A percentile compares a stretch with the other conserved stretches of the same genome.
phyloP scores from a whole-genome alignment of 345 rosid species.

The Pelargonium nanum region DNA sequence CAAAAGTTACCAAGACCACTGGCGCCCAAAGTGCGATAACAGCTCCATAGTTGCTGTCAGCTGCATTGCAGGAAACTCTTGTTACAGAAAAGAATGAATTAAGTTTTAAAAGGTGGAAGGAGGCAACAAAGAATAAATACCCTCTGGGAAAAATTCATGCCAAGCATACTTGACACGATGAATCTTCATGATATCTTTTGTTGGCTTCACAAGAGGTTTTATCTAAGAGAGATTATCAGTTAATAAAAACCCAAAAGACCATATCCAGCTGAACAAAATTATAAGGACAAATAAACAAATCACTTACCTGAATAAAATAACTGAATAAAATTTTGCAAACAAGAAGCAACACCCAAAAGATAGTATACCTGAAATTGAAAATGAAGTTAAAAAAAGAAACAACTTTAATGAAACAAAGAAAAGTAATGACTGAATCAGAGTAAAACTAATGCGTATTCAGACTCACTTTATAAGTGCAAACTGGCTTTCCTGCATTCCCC shows the following conservation, averaged over 20 bases:
- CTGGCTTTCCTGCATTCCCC: conserved; percentile 99
- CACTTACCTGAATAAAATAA: conserved; percentile 69
- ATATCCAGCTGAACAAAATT: not conserved
- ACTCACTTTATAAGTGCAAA: conserved; percentile 79
- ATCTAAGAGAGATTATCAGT: conserved; percentile 29
- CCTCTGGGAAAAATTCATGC: conserved; percentile 87
- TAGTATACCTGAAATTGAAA: conserved; percentile 60
- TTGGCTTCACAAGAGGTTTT: conserved; percentile 81
- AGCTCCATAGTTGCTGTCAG: conserved; percentile 62
- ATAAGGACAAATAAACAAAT: conserved; percentile 6
- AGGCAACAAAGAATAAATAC: conserved; percentile 25
- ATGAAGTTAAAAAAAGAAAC: conserved; percentile 2
- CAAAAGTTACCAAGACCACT: conserved; percentile 46
- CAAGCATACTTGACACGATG: conserved; percentile 54
- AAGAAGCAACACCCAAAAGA: conserved; percentile 80
- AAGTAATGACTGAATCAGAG: conserved; percentile 4
- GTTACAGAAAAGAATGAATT: conserved; percentile 10
- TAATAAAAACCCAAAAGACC: conserved; percentile 5
- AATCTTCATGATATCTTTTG: conserved; percentile 71
- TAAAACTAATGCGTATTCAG: conserved; percentile 5
- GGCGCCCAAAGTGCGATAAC: conserved; percentile 78
- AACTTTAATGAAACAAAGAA: conserved; percentile 8
- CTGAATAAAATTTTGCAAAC: conserved; percentile 59
- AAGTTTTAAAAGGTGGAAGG: conserved; percentile 9
- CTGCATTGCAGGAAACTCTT: conserved; percentile 30